phyloP scores from a whole-genome alignment of 2,329 filamentous ascomycete species.

The Stachybotrys chlorohalonatus region DNA sequence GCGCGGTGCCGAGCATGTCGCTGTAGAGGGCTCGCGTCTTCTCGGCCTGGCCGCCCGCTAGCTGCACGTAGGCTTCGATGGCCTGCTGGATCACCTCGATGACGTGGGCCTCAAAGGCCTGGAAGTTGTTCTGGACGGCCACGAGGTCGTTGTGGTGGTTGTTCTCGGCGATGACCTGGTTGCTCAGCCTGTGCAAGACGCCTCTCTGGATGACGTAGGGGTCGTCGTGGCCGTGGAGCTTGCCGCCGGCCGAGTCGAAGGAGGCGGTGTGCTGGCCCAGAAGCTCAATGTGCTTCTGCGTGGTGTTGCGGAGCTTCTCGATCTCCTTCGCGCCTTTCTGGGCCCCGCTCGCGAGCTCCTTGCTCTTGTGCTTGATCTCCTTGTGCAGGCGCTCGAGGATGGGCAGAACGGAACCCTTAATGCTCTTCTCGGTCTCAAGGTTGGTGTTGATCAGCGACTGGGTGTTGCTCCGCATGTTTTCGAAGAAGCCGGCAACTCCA shows the following conservation, averaged over 20 bases:
- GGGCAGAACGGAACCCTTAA: constrained; percentile 79
- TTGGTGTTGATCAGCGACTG: constrained; percentile 86
- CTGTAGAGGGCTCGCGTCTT: constrained; percentile 71
- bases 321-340: constrained; percentile 83
- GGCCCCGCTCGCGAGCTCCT: constrained; percentile 76
- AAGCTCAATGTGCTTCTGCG: constrained; percentile 94
- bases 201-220: constrained; percentile 82
- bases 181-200: constrained; percentile 74
- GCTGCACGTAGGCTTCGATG: constrained; percentile 74
- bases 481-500: constrained; percentile 82
- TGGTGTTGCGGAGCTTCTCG: constrained; percentile 74
- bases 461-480: constrained; percentile 88
- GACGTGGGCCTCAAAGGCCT: constrained; percentile 78
- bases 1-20: constrained; percentile 70
- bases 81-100: constrained; percentile 74
- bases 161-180: constrained; percentile 91
- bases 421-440: constrained; percentile 79
- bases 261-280: constrained; percentile 77
- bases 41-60: constrained; percentile 72
- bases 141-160: constrained; percentile 89
- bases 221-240: constrained; percentile 64
- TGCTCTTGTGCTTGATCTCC: constrained; percentile 94
- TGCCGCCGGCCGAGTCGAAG: constrained; percentile 68
- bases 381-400: constrained; percentile 85
- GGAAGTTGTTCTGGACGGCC: constrained; percentile 83